Conservation (phyloP, 345 rosid genomes). For the Populus pruinosa region DNA sequence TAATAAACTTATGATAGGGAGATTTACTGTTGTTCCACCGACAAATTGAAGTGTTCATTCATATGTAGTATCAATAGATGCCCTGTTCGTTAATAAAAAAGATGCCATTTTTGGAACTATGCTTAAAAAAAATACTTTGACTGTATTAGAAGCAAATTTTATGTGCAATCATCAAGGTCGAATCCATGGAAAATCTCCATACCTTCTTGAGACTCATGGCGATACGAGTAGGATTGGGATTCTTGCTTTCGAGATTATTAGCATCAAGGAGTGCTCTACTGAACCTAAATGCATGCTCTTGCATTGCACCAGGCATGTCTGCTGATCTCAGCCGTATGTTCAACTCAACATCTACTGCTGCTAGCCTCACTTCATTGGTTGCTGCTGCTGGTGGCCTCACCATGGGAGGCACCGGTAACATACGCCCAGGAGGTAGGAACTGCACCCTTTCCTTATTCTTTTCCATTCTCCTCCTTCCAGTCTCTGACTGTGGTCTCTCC, state of each 20-base stretch:
- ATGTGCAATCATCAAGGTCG: background rate
- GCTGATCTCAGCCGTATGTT: conserved; percentile 56
- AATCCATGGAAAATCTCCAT: background rate
- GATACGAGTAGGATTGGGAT: conserved; percentile 31
- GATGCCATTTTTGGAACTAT: background rate
- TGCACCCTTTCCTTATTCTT: conserved; percentile 14
- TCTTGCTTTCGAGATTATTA: conserved; percentile 12
- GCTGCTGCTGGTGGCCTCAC: conserved; percentile 3
- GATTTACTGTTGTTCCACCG: background rate
- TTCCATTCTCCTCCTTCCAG: background rate
- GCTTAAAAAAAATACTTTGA: background rate
- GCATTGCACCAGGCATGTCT: conserved; percentile 45
- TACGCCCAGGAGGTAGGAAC: conserved; percentile 19
- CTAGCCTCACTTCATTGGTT: conserved; percentile 30
- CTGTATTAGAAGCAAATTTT: background rate
- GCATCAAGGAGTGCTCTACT: conserved; percentile 34
- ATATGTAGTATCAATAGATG: background rate
- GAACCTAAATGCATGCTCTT: conserved; percentile 42
- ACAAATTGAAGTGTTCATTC: background rate
- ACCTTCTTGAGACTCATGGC: conserved; percentile 54
- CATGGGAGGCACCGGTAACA: conserved; percentile 11
- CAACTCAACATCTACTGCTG: conserved; percentile 40
- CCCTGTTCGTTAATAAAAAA: background rate
- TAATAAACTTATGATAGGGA: background rate
- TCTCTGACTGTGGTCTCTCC: conserved; percentile 24